phyloP scores from a whole-genome alignment of 2,329 filamentous ascomycete species.

The Hymenoscyphus occultus region DNA sequence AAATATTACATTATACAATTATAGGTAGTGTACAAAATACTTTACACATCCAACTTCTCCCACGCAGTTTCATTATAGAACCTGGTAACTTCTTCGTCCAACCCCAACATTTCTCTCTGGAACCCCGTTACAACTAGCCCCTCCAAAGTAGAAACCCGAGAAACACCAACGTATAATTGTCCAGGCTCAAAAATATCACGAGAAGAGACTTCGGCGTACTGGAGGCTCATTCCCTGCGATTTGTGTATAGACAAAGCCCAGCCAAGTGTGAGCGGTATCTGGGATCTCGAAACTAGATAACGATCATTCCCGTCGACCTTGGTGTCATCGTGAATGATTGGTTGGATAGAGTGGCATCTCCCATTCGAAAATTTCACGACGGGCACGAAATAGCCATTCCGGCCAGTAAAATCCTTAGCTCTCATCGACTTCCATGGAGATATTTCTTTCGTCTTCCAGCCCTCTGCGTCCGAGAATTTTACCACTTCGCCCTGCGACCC shows the following conservation, averaged over 20 bases:
- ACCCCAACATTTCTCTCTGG: conserved; percentile 18
- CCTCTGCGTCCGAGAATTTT: conserved; percentile 21
- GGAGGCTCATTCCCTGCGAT: conserved; percentile 79
- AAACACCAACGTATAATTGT: conserved; percentile 32
- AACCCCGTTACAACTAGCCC: conserved; percentile 30
- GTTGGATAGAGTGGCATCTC: conserved; percentile 11
- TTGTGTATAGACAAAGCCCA: conserved; percentile 98
- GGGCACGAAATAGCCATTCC: conserved; percentile 9
- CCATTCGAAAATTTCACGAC: conserved; percentile 29
- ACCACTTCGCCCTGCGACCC: conserved; percentile 32
- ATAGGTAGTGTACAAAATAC: neutral
- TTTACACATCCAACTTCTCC: conserved; percentile 21
- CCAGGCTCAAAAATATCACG: conserved; percentile 31
- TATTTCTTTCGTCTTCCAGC: neutral
- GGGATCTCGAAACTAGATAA: conserved; percentile 34
- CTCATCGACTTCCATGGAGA: neutral
- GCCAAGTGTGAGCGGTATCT: conserved; percentile 78
- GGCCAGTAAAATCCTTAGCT: conserved; percentile 4
- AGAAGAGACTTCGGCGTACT: conserved; percentile 29
- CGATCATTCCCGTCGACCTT: conserved; percentile 15
- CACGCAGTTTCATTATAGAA: conserved; percentile 31
- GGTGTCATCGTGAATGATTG: conserved; percentile 14
- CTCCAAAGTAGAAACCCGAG: conserved; percentile 26
- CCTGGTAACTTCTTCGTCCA: conserved; percentile 28
- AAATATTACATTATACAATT: too few relatives aligned